phyloP scores from a whole-genome alignment of 1,284 basidiomycete species.

The Termitomyces sp. region DNA sequence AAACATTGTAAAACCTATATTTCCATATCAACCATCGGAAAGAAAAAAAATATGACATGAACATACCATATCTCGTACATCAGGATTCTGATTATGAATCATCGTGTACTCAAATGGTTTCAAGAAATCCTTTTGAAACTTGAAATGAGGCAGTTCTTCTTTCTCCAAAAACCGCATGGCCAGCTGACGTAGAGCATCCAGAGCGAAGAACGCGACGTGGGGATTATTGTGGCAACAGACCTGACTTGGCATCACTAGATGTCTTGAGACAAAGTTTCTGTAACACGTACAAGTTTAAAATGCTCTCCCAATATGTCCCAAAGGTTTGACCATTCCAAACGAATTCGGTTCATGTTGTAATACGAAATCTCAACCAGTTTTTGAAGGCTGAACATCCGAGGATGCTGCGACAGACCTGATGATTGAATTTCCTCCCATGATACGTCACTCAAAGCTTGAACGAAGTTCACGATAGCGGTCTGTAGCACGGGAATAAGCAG shows the following conservation, averaged over 20 bases:
- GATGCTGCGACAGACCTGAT: constrained; percentile 88
- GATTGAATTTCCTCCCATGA: constrained; percentile 99
- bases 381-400: constrained; percentile 94
- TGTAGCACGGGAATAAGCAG: constrained; percentile 28
- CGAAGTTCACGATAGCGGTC: constrained; percentile 98
- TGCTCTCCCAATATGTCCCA: constrained; percentile 99
- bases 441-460: constrained; percentile 92
- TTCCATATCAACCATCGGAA: neutral
- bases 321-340: constrained; percentile 97
- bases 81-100: constrained; percentile 92
- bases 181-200: constrained; percentile 96
- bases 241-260: constrained; percentile 26
- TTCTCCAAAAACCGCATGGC: constrained; percentile 99
- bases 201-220: constrained; percentile 93
- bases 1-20: constrained; percentile 89
- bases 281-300: constrained; percentile 84
- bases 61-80: constrained; percentile 92
- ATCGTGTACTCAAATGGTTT: constrained; percentile 99
- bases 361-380: constrained; percentile 99
- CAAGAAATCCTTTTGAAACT: constrained; percentile 99
- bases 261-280: neutral
- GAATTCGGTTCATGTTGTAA: constrained; percentile 99
- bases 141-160: constrained; percentile 96
- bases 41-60: neutral
- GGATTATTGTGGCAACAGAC: constrained; percentile 99